Evolutionary conservation across 305 asterid genomes (phyloP).

Genomic region (Fraxinus nigra): DNA sequence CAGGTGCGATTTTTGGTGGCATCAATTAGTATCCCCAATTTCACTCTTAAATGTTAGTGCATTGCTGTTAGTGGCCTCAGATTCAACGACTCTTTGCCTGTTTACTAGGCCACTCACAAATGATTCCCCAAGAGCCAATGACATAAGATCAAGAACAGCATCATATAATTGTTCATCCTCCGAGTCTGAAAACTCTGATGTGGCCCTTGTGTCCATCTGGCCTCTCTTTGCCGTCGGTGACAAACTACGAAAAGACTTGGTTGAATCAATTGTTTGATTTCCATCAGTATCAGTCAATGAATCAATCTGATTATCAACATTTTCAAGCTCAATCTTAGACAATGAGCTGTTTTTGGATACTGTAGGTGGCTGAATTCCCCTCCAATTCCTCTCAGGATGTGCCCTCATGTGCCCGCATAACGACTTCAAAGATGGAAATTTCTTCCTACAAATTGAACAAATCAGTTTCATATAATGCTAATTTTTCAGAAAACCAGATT

Average conservation of each 20-base stretch:
- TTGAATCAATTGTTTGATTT: constrained; percentile 19
- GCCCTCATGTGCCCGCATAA: neutral
- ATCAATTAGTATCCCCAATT: neutral
- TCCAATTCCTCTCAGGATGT: no score
- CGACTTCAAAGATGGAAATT: no score
- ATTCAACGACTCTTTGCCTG: neutral
- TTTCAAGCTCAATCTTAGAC: constrained; percentile 1
- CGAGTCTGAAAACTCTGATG: constrained; percentile 18
- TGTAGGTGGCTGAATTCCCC: neutral
- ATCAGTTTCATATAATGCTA: neutral
- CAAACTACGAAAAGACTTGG: constrained; percentile 34
- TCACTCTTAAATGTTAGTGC: neutral
- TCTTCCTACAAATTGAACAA: no score
- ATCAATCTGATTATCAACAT: neutral
- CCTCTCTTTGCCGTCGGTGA: constrained; percentile 40
- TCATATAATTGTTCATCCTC: constrained; percentile 20
- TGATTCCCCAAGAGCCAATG: constrained; percentile 7
- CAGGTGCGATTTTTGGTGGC: no score
- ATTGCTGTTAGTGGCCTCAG: neutral
- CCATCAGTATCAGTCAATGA: neutral
- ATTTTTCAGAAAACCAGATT: neutral
- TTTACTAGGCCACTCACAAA: neutral
- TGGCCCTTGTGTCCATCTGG: neutral
- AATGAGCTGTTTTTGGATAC: neutral
- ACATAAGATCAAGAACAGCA: constrained; percentile 33